Evolutionary conservation across 352 stramenopile species (phyloP).

Genomic region (Phytopythium oedochilum): DNA sequence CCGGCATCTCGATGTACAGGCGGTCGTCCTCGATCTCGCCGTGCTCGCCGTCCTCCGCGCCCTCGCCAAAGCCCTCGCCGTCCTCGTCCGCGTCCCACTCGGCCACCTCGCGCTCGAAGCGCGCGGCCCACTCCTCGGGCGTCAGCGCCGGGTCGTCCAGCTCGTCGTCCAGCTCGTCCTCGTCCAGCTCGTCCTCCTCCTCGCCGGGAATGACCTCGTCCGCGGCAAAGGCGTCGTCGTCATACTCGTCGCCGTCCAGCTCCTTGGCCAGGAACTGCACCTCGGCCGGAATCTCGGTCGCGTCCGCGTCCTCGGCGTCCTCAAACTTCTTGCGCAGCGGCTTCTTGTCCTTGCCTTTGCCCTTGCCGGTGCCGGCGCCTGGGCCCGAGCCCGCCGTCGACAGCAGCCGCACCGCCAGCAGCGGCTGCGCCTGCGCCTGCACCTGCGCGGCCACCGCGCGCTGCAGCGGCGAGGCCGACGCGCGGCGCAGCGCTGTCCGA

Average conservation of each 20-base stretch:
- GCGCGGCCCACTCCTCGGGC: constrained; percentile 52
- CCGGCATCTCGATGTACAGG: constrained; percentile 72
- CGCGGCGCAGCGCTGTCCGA: constrained; percentile 16
- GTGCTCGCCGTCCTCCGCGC: neutral
- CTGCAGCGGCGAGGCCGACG: constrained; percentile 13
- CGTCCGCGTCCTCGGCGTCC: constrained; percentile 39
- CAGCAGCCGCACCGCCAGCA: constrained; percentile 22
- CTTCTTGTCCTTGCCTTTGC: constrained; percentile 66
- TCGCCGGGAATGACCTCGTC: constrained; percentile 26
- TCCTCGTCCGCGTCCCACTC: constrained; percentile 41
- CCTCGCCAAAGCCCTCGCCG: constrained; percentile 10
- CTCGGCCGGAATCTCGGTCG: constrained; percentile 44
- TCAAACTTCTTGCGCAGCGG: constrained; percentile 52
- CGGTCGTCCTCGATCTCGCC: constrained; percentile 52
- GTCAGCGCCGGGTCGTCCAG: constrained; percentile 21
- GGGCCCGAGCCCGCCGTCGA: constrained; percentile 16
- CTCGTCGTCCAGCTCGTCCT: constrained; percentile 30
- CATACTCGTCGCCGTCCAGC: constrained; percentile 21
- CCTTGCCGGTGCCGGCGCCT: constrained; percentile 10
- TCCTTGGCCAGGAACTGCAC: constrained; percentile 63
- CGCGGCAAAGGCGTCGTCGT: constrained; percentile 24
- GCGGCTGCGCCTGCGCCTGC: constrained; percentile 1
- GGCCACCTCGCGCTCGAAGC: constrained; percentile 64
- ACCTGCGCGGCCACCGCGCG: constrained; percentile 2
- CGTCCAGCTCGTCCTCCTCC: constrained; percentile 20